Evolutionary conservation across 768 basidiomycete species (phyloP), one percentile per base, ranked within the genome.

Genomic region (Rhodotorula toruloides): DNA sequence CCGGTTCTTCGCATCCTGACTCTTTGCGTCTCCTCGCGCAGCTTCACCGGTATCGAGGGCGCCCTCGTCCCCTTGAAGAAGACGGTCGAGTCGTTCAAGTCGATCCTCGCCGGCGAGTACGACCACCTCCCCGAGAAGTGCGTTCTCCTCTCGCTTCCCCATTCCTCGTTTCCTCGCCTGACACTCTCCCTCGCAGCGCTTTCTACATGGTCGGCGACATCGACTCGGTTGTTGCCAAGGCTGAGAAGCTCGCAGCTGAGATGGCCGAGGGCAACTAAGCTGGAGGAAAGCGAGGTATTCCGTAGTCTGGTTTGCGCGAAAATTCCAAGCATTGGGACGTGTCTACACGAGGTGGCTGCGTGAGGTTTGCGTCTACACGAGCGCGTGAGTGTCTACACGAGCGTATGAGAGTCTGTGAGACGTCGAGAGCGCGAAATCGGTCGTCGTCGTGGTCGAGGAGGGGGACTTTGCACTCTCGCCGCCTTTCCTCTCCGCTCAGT

Each of bases 171-270:
- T 39, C 46, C 27, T 8, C 21, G 2, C 54, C 21, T 54, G n/a
- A 49, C 37, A 19, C 46, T 44, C 22, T 36, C 36, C 4, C 39
- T 39, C n/a, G 29, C 19, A 25, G 25, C 42, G 37, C 21, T 39
- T 31, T 19, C 27, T 17, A 4, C 42, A 34, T 22, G 52, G 52
- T 58, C 27, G 52, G 29, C 39, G 47, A 50, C 43, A 32, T 52
- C 16, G 17, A 25, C 10, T 94, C 97, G 73, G 94, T 89, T 78
- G 92, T 94, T 83, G 80, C 84, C 72, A 99, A 99, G 87, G 96
- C 96, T 72, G 93, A 93, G 80, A 88, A 93, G 79, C 86, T 94
- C 73, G 89, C 91, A 64, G 94, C 94, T 84, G 93, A 97, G 76
- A 52, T 67, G n/a, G 54, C 31, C 22, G 34, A 16, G 7, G 36